Evolutionary conservation across 495 filamentous ascomycete species (phyloP), one percentile per base, ranked within the genome.

Genomic region (Sabuloglossum arenarium): DNA sequence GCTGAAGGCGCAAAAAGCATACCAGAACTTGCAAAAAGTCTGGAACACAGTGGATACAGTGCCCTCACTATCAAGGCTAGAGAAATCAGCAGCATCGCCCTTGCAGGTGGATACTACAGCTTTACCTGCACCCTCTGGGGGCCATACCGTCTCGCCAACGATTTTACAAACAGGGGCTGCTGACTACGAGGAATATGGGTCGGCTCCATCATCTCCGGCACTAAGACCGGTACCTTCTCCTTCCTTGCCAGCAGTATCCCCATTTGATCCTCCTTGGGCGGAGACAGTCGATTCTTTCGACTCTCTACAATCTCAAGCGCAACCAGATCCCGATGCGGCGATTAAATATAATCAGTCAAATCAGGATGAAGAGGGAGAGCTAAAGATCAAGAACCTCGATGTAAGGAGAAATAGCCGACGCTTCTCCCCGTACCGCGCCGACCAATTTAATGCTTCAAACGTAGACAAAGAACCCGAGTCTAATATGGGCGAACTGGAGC

Each of bases 171-270:
- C n/a, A 2, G 39, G 12, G 39, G 39, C 39, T 39, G 14, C 14
- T 16, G 6, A 39, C 16, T 3, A 3, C 21, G 39, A 19, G 5
- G 39, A 23, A 23, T 19, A 4, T 43, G n/a, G 46, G 28, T 21
- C 14, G 21, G 32, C 57, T 28, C 64, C 64, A 5, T 56, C 61
- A 45, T 66, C 64, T 1, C 64, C 64, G 49, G 58, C 58, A 28
- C 56, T 66, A n/a, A 59, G 55, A 25, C 64, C 64, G 5, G 57
- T 66, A 21, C 64, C 60, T n/a, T 64, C 64, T 4, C 59, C 65
- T 24, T 47, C 58, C 12, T 39, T 66, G 3, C 61, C 64, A 23
- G 56, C 60, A 24, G 56, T 66, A 43, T 66, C 64, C 19, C 64
- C 64, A 30, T 64, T 66, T 29, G 49, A 56, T 29, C 52, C 57